Evolutionary conservation across 179 eudicot species (phyloP).

Genomic region (Beta macrorhiza): DNA sequence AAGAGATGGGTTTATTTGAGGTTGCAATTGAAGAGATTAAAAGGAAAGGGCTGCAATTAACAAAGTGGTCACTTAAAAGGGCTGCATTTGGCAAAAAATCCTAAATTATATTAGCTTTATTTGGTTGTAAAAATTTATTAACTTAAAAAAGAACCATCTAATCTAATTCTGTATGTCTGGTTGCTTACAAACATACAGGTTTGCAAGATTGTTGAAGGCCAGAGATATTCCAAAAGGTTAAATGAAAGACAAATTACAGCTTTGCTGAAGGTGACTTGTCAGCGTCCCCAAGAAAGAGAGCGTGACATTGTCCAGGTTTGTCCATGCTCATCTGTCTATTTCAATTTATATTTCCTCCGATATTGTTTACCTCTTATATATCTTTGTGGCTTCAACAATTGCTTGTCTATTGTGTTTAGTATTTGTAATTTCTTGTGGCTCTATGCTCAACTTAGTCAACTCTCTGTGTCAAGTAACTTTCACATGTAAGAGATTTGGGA

Average conservation of each 20-base stretch:
- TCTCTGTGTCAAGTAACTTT: neutral
- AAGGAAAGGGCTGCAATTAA: too few relatives aligned
- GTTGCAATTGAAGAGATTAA: too few relatives aligned
- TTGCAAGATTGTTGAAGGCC: conserved; percentile 89
- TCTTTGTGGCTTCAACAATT: neutral
- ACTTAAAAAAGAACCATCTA: neutral
- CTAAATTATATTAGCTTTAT: neutral
- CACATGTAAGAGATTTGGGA: neutral
- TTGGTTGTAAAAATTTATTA: too few relatives aligned
- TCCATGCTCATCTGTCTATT: neutral
- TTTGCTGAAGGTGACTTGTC: conserved; percentile 82
- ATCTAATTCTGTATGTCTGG: neutral
- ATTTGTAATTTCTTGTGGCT: neutral
- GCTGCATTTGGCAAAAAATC: too few relatives aligned
- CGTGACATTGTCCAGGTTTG: conserved; percentile 67
- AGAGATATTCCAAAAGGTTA: conserved; percentile 77
- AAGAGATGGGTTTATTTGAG: too few relatives aligned
- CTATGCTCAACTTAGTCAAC: too few relatives aligned
- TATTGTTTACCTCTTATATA: neutral
- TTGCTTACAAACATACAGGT: conserved; percentile 41
- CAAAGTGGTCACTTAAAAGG: too few relatives aligned
- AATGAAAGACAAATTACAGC: conserved; percentile 88
- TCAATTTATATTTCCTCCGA: neutral
- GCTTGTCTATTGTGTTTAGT: neutral
- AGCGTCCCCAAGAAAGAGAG: conserved; percentile 86